Percentiles rank a stretch among this genome's conserved stretches.
Conservation (phyloP, 2,329 filamentous ascomycete species). For the Hypoxylon sp. region DNA sequence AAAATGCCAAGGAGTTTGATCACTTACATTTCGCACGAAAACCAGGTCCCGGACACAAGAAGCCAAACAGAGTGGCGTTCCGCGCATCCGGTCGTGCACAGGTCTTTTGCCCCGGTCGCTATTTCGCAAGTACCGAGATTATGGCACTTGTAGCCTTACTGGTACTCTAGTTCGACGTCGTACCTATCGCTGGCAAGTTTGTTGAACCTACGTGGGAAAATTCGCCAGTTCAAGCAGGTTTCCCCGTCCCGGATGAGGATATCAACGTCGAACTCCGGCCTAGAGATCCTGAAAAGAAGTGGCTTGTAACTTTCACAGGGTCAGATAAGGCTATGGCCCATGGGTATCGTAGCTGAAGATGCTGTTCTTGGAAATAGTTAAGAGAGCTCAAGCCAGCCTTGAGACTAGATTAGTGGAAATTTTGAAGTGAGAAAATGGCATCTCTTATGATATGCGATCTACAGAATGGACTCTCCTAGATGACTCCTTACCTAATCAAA, state of each 20-base stretch:
- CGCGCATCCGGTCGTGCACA: constrained; percentile 24
- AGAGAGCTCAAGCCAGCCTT: too few relatives aligned
- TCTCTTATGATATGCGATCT: constrained; percentile 3
- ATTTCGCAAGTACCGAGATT: constrained; percentile 35
- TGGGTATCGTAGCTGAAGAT: too few relatives aligned
- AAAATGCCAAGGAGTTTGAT: constrained; percentile 20
- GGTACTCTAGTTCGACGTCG: constrained; percentile 28
- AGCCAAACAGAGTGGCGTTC: constrained; percentile 19
- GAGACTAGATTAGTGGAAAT: too few relatives aligned
- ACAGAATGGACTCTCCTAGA: constrained; percentile 1
- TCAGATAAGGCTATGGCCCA: constrained; percentile 33
- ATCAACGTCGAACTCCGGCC: constrained; percentile 36
- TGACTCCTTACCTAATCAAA: constrained; percentile 2
- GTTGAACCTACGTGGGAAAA: constrained; percentile 37
- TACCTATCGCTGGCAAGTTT: constrained; percentile 33
- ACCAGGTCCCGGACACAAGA: constrained; percentile 5
- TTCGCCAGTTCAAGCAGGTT: constrained; percentile 33
- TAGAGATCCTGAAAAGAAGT: constrained; percentile 31
- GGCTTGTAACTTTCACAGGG: constrained; percentile 34
- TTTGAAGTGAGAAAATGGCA: constrained; percentile 16
- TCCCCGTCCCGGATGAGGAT: constrained; percentile 39
- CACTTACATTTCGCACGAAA: constrained; percentile 21
- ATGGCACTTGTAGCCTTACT: constrained; percentile 29
- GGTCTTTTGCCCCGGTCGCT: constrained; percentile 30
- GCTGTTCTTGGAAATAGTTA: too few relatives aligned